Evolutionary conservation across 169 alveolate genomes (phyloP), one percentile per base, ranked within the genome.

Genomic region (Plasmodium billcollinsi): DNA sequence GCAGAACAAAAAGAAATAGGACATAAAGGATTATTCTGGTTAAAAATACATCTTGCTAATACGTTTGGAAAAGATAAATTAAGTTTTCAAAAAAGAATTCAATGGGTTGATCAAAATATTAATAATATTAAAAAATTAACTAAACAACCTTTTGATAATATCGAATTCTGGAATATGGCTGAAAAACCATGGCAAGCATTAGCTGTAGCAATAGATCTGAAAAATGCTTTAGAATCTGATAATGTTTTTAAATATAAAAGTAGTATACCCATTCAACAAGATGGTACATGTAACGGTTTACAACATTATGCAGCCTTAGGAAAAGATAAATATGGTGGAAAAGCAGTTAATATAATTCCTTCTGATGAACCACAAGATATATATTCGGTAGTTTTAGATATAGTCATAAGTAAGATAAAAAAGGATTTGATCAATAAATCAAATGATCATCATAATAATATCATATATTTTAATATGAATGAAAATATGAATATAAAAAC

Each of bases 221-320:
- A 94, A 18, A 92, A 89, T 15, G 98, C 98, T 9, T 6, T 96
- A 56, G 78, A 93, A 56, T 92, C 96, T 7, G 91, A 89, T 0
- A 94, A 97, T 74, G 98, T 98, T 14, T 93, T 92, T 58, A 91
- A 95, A 33, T 96, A 95, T 92, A 54, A 91, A 74, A 95, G 98
- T 56, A 92, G 90, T 67, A 78, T 96, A 58, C 99, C 99, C n/a
- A 96, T 98, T 0, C 99, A 98, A 90, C 98, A 97, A 72, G 99
- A 98, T 92, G 99, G 99, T 11, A 96, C 99, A 12, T 98, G 99
- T 93, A 98, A 98, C 73, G 99, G 99, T 15, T 92, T 98, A 83
- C 98, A 98, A 93, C 99, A 96, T 94, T 98, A 98, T 91, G 99
- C 99, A 5, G 99, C 99, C 0, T 83, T 98, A 50, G 99, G 99